Base-by-base conservation (phyloP, 768 basidiomycete species). In the Termitomyces sp. region DNA sequence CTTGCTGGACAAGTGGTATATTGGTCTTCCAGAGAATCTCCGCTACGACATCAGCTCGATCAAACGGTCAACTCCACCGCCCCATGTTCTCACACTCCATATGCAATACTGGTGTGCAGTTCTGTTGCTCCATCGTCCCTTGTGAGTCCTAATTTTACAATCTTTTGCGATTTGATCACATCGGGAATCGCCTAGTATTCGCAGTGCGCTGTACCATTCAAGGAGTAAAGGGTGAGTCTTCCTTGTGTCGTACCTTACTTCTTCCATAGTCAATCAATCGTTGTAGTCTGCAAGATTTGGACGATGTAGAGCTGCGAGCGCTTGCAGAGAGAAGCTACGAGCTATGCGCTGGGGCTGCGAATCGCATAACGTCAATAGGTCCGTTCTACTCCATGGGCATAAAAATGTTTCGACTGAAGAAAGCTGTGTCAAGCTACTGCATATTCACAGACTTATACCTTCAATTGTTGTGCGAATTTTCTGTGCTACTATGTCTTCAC, bases 41-140 rank as follows among this genome's bases (percentile, higher is more conserved):
- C 81, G 85, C 40, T 83, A 82, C 63, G 86, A 88, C 60, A 72
- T 80, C 26, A 78, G 76, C 16, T 71, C 77, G 14, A 67, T 69
- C 57, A 81, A 72, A 67, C 70, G 70, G 20, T 67, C 70, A 16
- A 67, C 75, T 20, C 81, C 81, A 6, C 78, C 79, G 2, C 88
- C 89, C 4, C 85, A 89, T 62, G 72, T 89, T 26, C 71, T 92
- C 56, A 87, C 86, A 42, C 72, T 92, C 51, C 90, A 92, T 66
- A 87, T 92, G 88, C 87, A 90, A 65, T 92, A 91, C 65, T 92
- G 90, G 90, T 89, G 87, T 66, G 82, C 88, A 12, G 83, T 86
- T 24, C 68, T 92, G 33, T 66, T 92, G 30, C 71, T 92, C 51
- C 89, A 92, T 68, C 81, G 90, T 18, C 90, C 90, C 12, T 91